phyloP scores from a whole-genome alignment of 768 basidiomycete species.

The Lentinula boryana region DNA sequence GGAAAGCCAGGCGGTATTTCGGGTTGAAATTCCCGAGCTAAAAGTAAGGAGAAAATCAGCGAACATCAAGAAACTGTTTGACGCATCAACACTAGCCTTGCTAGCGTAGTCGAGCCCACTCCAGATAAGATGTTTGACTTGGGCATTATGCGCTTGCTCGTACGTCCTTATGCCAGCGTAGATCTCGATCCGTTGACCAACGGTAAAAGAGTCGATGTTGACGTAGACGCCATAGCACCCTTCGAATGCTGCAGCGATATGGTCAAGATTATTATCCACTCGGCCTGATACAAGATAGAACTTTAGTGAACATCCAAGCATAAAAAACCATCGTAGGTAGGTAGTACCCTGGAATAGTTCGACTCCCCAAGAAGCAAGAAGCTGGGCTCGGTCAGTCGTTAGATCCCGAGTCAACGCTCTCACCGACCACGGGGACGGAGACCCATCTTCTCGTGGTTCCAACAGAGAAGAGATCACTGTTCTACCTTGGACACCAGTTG shows the following conservation, averaged over 20 bases:
- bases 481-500: constrained; percentile 39
- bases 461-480: constrained; percentile 33
- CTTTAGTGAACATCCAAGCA: neutral
- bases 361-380: constrained; percentile 28
- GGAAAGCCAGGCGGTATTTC: constrained; percentile 26
- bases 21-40: constrained; percentile 3
- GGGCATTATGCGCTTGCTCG: neutral
- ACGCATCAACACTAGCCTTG: neutral
- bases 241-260: constrained; percentile 24
- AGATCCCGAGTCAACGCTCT: constrained; percentile 36
- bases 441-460: constrained; percentile 24
- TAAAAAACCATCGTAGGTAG: neutral
- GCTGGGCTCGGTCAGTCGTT: constrained; percentile 24
- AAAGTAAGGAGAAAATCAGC: neutral
- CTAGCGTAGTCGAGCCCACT: constrained; percentile 4
- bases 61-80: neutral
- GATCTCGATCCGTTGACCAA: constrained; percentile 3
- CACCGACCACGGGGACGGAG: constrained; percentile 35
- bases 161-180: neutral
- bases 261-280: constrained; percentile 14
- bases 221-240: constrained; percentile 22
- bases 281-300: neutral
- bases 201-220: constrained; percentile 10
- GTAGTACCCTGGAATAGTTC: constrained; percentile 8
- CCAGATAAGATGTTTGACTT: constrained; percentile 5